phyloP scores from a whole-genome alignment of 1,284 basidiomycete species.

The Leccinum subrobustum region DNA sequence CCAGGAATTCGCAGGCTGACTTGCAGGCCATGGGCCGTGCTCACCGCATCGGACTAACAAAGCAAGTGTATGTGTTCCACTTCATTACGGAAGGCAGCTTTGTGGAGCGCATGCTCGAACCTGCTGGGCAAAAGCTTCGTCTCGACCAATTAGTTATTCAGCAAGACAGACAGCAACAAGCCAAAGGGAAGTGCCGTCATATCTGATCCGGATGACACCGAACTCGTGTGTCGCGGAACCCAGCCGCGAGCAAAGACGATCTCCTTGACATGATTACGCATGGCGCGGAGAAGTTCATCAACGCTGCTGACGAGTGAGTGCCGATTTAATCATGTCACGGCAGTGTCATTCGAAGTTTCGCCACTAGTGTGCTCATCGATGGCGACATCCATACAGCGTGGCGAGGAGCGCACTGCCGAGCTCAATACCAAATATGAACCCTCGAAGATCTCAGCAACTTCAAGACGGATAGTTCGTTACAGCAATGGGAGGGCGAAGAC shows the following conservation, averaged over 20 bases:
- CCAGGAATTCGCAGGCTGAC: slow-evolving; percentile 97
- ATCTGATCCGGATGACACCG: neutral
- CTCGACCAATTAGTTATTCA: slow-evolving; percentile 98
- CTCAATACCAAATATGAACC: slow-evolving; percentile 95
- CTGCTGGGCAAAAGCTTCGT: slow-evolving; percentile 94
- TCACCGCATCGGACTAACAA: slow-evolving; percentile 97
- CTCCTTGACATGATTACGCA: slow-evolving; percentile 98
- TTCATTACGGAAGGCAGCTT: slow-evolving; percentile 98
- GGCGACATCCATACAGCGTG: slow-evolving; percentile 91
- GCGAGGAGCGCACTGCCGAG: slow-evolving; percentile 88
- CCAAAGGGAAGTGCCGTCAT: slow-evolving; percentile 51
- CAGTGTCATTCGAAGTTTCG: neutral
- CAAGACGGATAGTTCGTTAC: slow-evolving; percentile 87
- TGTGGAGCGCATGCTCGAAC: slow-evolving; percentile 95
- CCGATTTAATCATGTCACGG: neutral
- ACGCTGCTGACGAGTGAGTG: slow-evolving; percentile 62
- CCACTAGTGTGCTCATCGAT: slow-evolving; percentile 71
- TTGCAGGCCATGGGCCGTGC: slow-evolving; percentile 99
- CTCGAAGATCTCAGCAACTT: slow-evolving; percentile 95
- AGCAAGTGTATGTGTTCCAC: slow-evolving; percentile 97
- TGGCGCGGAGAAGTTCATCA: slow-evolving; percentile 97
- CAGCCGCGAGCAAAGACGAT: slow-evolving; percentile 94
- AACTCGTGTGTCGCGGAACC: slow-evolving; percentile 3
- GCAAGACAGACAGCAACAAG: slow-evolving; percentile 79
- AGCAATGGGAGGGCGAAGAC: slow-evolving; percentile 97